These are phyloP conservation scores for Dichotomopilus funicola DNA, from an alignment of 2,329 filamentous ascomycete species.

Conservation along the genomic window DNA sequence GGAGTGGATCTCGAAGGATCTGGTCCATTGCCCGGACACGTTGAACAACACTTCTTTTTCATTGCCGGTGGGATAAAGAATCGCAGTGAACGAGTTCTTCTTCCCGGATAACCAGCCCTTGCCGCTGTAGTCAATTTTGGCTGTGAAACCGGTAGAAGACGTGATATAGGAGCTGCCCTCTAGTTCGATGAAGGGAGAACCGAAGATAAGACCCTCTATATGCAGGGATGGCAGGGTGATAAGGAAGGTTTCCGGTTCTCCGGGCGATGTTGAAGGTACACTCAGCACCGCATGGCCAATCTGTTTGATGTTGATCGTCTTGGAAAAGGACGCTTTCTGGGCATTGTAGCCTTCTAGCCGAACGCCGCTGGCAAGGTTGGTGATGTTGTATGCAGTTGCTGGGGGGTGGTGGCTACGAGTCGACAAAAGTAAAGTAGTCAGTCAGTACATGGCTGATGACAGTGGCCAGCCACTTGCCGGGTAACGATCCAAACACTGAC, in stretches of 20 bases:
- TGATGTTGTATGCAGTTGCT: conserved; percentile 88
- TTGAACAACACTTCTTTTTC: conserved; percentile 73
- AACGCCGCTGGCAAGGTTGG: conserved; percentile 77
- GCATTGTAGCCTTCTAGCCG: conserved; percentile 84
- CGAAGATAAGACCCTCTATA: conserved; percentile 86
- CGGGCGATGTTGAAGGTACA: conserved; percentile 43
- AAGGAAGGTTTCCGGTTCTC: conserved; percentile 63
- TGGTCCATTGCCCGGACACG: conserved; percentile 87
- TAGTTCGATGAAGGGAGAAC: conserved; percentile 83
- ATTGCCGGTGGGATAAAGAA: conserved; percentile 61
- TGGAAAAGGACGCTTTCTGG: conserved; percentile 90
- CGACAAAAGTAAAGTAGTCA: conserved; percentile 23
- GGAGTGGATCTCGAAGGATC: conserved; percentile 70
- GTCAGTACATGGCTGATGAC: conserved; percentile 1
- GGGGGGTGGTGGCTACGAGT: conserved; percentile 80
- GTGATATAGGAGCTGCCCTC: conserved; percentile 79
- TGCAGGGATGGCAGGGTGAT: conserved; percentile 88
- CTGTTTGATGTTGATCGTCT: conserved; percentile 92
- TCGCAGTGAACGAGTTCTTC: conserved; percentile 83
- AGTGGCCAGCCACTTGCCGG: neutral
- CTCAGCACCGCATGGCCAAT: conserved; percentile 82
- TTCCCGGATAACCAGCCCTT: conserved; percentile 93
- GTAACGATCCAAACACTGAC: conserved; percentile 31
- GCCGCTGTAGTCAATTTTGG: conserved; percentile 87
- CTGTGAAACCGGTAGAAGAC: conserved; percentile 77